Base-by-base conservation (phyloP, 257 asterid genomes). In the Sherardia arvensis region DNA sequence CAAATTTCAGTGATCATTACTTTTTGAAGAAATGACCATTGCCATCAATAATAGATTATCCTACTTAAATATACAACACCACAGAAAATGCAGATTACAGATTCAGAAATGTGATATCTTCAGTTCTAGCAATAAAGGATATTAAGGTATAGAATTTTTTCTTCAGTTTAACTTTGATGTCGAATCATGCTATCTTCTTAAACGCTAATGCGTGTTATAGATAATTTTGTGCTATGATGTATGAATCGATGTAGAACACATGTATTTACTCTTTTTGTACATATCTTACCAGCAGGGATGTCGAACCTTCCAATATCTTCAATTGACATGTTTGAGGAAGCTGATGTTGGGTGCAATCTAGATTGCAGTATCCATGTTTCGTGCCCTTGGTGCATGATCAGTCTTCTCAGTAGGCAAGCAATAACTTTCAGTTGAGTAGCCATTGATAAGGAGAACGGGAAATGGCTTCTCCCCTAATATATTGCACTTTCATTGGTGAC, bases 241-340 rank as follows among this genome's bases (percentile, higher is more conserved):
- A n/a, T n/a, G n/a, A n/a, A n/a, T n/a, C n/a, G n/a, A n/a, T n/a
- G n/a, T n/a, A n/a, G n/a, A n/a, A n/a, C n/a, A n/a, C n/a, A n/a
- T n/a, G n/a, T n/a, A n/a, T n/a, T n/a, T n/a, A n/a, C n/a, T n/a
- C n/a, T n/a, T n/a, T n/a, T 25, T 38, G 15, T 21, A 10, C 15
- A 26, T 40, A 0, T 53, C 30, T 5, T 66, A 81, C 90, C 87
- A 8, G 82, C 69, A 22, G 80, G 79, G 55, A 84, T 74, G 67
- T 81, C 90, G 14, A 70, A 33, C 75, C 67, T 73, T 64, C 85
- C 90, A 8, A 81, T 79, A 59, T 81, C 87, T 64, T 84, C 80
- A 15, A 81, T 26, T 5, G 90, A 70, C 21, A 71, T 66, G 38
- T 75, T 69, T 64, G 82, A 68, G 61, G 82, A 68, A 64, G 78